Base-by-base conservation (phyloP, 2,329 filamentous ascomycete genomes). In the Sporothrix pallida region DNA sequence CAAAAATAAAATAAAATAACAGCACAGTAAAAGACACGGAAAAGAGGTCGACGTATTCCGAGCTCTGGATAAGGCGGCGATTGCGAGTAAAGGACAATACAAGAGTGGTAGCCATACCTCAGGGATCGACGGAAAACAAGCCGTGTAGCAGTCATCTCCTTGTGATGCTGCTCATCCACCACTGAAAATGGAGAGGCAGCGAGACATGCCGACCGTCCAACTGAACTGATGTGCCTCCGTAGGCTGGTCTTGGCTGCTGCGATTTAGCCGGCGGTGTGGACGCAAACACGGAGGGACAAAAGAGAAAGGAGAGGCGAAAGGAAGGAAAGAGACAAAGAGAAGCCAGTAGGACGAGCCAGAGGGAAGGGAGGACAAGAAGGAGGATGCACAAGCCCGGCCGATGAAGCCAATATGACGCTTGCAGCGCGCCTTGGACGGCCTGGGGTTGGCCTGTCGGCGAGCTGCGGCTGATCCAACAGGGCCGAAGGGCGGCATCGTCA, bases 261-360 rank as follows among this genome's bases (percentile, higher is more conserved):
- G 42, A 48, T 48, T 48, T 48, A 67, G n/a, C 46, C 65, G 65
- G 65, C 65, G 65, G 65, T 52, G 65, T 37, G 46, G 15, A n/a
- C 6, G 23, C 65, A 68, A 52, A 68, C 65, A 68, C 65, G 23
- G 46, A 68, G 44, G 46, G 23, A 31, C 46, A 37, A 68, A 46
- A 13, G 62, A 44, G 26, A 15, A 48, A 13, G 3, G 62, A 46
- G 42, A 52, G 2, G 20, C 15, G 20, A 52, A 15, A 7, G 5
- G 52, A 37, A 37, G 31, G 60, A 9, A 44, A 10, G 13, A 48
- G 6, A 37, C 10, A 65, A 15, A 17, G 62, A 17, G 10, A 13
- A 23, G 44, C 46, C 20, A 50, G 63, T 67, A 15, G 60, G 8
- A 44, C n/a, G 15, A 48, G 6, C 62, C 9, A 65, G 8, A 15